A percentile compares a stretch with the other conserved stretches of the same genome.
phyloP scores from a whole-genome alignment of 352 stramenopile species.

The Phytophthora chlamydospora region DNA sequence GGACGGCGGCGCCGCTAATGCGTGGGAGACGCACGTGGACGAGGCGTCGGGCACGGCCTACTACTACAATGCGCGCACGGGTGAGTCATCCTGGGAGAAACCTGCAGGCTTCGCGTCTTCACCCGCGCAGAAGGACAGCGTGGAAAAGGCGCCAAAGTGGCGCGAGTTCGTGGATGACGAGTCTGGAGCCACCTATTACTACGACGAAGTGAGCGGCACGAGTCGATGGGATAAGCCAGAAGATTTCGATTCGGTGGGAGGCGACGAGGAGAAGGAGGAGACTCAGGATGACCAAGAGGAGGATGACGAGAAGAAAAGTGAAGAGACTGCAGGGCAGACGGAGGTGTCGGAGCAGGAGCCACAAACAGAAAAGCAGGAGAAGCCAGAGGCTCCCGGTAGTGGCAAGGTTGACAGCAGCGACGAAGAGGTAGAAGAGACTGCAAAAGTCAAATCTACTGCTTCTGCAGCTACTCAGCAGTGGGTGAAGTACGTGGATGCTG shows the following conservation, averaged over 20 bases:
- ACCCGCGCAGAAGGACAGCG: not conserved
- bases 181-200: slow-evolving; percentile 68
- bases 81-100: slow-evolving; percentile 75
- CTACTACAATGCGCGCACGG: slow-evolving; percentile 78
- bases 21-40: slow-evolving; percentile 80
- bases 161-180: slow-evolving; percentile 68
- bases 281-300: not conserved
- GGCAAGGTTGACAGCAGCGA: not conserved
- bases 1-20: slow-evolving; percentile 13
- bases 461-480: slow-evolving; percentile 36
- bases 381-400: not conserved
- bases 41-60: slow-evolving; percentile 63
- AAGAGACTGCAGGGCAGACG: not conserved
- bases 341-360: not conserved
- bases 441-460: not conserved
- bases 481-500: slow-evolving; percentile 75
- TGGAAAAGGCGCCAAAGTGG: slow-evolving; percentile 51
- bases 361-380: not conserved
- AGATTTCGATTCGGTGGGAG: slow-evolving; percentile 32
- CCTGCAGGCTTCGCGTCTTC: slow-evolving; percentile 45
- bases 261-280: slow-evolving; percentile 16
- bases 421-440: not conserved
- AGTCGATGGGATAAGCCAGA: slow-evolving; percentile 83
- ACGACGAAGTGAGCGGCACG: slow-evolving; percentile 69
- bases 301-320: slow-evolving; percentile 6